Evolutionary conservation across 176 grass and related monocot genomes (phyloP), one percentile per base, ranked within the genome.

Genomic region (Thinopyrum elongatum): DNA sequence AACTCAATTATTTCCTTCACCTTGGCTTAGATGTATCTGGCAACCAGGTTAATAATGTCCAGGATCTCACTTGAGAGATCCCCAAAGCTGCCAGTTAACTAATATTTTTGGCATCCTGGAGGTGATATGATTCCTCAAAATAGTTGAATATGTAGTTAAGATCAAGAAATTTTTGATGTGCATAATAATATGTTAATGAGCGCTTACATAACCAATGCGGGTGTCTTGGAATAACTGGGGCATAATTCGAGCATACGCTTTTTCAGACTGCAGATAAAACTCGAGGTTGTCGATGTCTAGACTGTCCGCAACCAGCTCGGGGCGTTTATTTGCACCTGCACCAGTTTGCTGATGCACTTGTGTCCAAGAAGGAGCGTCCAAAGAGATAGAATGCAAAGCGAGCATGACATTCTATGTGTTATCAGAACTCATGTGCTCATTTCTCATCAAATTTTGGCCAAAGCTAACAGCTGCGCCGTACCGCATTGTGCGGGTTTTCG

Each of bases 171-270:
- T 69, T 10, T 70, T 70, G 44, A 76, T 85, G 14, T 46, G 26
- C 26, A 67, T 0, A 89, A 81, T 34, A 89, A 81, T 44, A 85
- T 27, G 34, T 85, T 85, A 81, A 76, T 22, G 31, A 76, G 44
- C 28, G 77, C 27, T 85, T 89, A 89, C 27, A 85, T 58, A 36
- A 85, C 62, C 82, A 10, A 81, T 51, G 77, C 29, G 10, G 57
- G 17, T 82, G 49, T 34, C 82, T 34, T 53, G 46, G 69, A 68
- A 89, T 69, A 85, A 81, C 49, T 67, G 77, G 34, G 68, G 87
- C 67, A 89, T 85, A 65, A 81, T 74, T 27, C 26, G 35, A 81
- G 88, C 70, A 89, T 89, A 89, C 85, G 70, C 88, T 27, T 58
- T 81, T 89, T 82, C n/a, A 76, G 83, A 68, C 70, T 85, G 77